A percentile compares a stretch with the other conserved stretches of the same genome.
Evolutionary conservation across 2,329 filamentous ascomycete genomes (phyloP).

Genomic region (Aspergillus niger): DNA sequence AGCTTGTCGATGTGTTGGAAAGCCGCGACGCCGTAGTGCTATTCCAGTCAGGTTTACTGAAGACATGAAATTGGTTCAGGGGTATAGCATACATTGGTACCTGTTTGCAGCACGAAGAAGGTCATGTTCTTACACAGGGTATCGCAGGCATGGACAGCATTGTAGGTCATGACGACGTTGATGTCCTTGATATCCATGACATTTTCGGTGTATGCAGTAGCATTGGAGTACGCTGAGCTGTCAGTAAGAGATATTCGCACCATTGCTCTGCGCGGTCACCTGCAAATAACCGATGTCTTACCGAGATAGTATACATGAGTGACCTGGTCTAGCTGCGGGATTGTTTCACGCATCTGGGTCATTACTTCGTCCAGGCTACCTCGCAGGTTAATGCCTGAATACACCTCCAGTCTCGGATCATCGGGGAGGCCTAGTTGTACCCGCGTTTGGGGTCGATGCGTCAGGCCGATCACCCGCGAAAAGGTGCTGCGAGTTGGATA

Average conservation of each 20-base stretch:
- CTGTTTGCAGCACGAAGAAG: conserved; percentile 47
- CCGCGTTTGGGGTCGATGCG: conserved; percentile 22
- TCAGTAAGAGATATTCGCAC: neutral
- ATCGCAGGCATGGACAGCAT: conserved; percentile 44
- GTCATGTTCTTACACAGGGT: conserved; percentile 40
- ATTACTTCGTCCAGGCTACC: conserved; percentile 34
- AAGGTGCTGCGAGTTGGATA: conserved; percentile 34
- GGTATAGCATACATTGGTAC: conserved; percentile 38
- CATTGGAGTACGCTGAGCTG: conserved; percentile 22
- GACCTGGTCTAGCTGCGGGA: conserved; percentile 41
- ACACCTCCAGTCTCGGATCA: conserved; percentile 20
- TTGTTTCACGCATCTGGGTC: conserved; percentile 35
- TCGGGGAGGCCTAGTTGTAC: conserved; percentile 22
- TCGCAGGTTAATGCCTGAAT: conserved; percentile 30
- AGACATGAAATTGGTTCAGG: neutral
- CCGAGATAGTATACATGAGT: conserved; percentile 50
- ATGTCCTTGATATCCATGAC: conserved; percentile 37
- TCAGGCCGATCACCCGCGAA: conserved; percentile 29
- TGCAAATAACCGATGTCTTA: conserved; percentile 14
- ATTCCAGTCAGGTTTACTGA: conserved; percentile 24
- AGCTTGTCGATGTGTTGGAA: conserved; percentile 29
- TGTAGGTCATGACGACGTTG: conserved; percentile 44
- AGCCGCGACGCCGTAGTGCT: conserved; percentile 32
- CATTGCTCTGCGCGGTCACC: neutral
- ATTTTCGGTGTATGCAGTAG: conserved; percentile 40